Evolutionary conservation across 2,329 filamentous ascomycete species (phyloP).

Genomic region (Stagonosporopsis chrysanthemi): DNA sequence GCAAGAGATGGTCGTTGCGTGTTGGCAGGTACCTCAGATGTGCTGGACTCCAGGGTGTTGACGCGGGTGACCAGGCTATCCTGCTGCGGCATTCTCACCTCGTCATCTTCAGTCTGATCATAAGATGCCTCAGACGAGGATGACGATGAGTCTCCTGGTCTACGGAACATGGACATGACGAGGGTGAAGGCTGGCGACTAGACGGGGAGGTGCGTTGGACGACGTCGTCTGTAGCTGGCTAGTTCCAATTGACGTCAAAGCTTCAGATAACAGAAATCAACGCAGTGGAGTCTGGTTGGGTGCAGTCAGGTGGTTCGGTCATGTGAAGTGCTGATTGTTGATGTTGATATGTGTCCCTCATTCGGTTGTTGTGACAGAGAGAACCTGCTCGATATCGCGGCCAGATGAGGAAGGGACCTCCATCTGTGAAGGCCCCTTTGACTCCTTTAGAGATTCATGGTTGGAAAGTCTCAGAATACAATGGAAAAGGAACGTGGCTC

Average conservation of each 20-base stretch:
- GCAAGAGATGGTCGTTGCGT: slow-evolving; percentile 21
- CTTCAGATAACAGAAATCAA: neutral
- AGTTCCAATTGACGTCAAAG: neutral
- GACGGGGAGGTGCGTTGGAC: neutral
- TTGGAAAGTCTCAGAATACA: slow-evolving; percentile 37
- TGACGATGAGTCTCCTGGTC: slow-evolving; percentile 43
- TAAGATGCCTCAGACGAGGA: slow-evolving; percentile 34
- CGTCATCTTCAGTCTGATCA: slow-evolving; percentile 32
- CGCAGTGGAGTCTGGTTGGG: neutral
- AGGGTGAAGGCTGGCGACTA: neutral
- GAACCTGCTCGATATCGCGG: slow-evolving; percentile 32
- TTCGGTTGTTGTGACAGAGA: slow-evolving; percentile 30
- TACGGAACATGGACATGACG: slow-evolving; percentile 46
- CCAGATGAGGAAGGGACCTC: slow-evolving; percentile 26
- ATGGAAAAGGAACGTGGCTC: slow-evolving; percentile 32
- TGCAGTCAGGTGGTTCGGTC: neutral
- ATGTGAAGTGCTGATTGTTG: slow-evolving; percentile 6
- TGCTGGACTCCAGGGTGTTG: slow-evolving; percentile 37
- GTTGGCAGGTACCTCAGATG: slow-evolving; percentile 24
- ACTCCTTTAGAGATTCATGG: slow-evolving; percentile 12
- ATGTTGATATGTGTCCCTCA: slow-evolving; percentile 20
- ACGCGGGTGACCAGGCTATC: slow-evolving; percentile 38
- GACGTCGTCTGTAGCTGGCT: neutral
- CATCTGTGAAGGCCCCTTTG: slow-evolving; percentile 32
- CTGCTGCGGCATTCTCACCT: slow-evolving; percentile 19